These are phyloP conservation scores for Kwoniella botswanensis DNA, from an alignment of 768 basidiomycete species.

Conservation along the genomic window DNA sequence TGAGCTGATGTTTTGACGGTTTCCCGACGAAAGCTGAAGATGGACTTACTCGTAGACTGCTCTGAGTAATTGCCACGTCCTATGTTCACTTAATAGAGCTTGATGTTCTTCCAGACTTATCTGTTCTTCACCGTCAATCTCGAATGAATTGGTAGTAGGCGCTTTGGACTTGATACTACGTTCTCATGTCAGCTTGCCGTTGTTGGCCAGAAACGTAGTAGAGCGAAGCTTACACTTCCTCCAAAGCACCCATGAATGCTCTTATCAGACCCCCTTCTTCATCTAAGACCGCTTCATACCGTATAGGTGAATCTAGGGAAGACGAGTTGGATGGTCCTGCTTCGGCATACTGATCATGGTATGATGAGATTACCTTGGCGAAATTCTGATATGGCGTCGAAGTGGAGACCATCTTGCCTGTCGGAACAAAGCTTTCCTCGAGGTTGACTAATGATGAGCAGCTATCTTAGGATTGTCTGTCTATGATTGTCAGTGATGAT, in stretches of 20 bases:
- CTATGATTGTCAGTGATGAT: background rate
- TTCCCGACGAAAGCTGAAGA: background rate
- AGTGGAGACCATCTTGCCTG: conserved; percentile 18
- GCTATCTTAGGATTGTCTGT: too few relatives aligned
- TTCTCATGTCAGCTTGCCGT: background rate
- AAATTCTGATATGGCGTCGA: conserved; percentile 42
- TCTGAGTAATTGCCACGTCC: conserved; percentile 51
- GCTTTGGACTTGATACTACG: conserved; percentile 31
- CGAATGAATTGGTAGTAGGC: conserved; percentile 24
- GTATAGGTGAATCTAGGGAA: conserved; percentile 42
- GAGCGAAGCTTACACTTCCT: conserved; percentile 36
- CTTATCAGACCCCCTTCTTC: conserved; percentile 44
- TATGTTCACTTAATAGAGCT: conserved; percentile 46
- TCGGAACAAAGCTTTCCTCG: background rate
- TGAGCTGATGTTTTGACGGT: background rate
- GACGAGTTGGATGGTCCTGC: conserved; percentile 43
- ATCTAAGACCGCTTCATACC: conserved; percentile 46
- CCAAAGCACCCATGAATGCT: conserved; percentile 39
- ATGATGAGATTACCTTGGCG: conserved; percentile 44
- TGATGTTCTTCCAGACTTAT: conserved; percentile 39
- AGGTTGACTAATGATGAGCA: too few relatives aligned
- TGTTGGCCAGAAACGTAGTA: too few relatives aligned
- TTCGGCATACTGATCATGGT: conserved; percentile 47
- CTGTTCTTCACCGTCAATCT: conserved; percentile 34
- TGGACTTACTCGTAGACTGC: conserved; percentile 44